A percentile compares a stretch with the other conserved stretches of the same genome.
Conservation (phyloP, 1,284 basidiomycete species). For the Boletus semigastroideus region DNA sequence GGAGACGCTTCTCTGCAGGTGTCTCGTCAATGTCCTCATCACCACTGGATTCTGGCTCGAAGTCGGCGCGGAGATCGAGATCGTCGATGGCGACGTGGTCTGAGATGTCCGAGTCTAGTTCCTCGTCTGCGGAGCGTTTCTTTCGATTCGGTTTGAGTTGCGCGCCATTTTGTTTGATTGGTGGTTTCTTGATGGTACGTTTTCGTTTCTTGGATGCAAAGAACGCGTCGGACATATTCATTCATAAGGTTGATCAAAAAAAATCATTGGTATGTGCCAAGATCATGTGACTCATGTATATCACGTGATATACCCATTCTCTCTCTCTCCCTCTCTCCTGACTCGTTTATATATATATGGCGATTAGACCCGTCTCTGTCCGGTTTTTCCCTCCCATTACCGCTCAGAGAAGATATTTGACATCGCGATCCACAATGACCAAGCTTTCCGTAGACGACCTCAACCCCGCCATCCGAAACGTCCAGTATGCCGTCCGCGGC, state of each 20-base stretch:
- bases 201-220: conserved; percentile 75
- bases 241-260: conserved; percentile 18
- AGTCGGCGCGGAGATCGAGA: conserved; percentile 71
- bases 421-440: conserved; percentile 43
- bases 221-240: conserved; percentile 77
- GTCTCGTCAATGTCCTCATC: conserved; percentile 90
- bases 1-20: conserved; percentile 89
- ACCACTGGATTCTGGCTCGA: conserved; percentile 57
- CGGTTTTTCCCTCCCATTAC: conserved; percentile 3
- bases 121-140: conserved; percentile 59
- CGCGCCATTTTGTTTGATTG: conserved; percentile 29
- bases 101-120: conserved; percentile 64
- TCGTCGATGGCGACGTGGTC: conserved; percentile 70
- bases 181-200: conserved; percentile 36
- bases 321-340: neutral
- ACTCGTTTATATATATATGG: conserved; percentile 12
- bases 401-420: conserved; percentile 1
- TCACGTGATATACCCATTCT: neutral
- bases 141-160: conserved; percentile 27
- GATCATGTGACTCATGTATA: conserved; percentile 7
- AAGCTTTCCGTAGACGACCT: conserved; percentile 60
- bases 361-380: neutral
- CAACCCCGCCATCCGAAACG: conserved; percentile 85
- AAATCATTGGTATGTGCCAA: no score
- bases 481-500: conserved; percentile 96